Base-by-base conservation (phyloP, 2,329 filamentous ascomycete genomes). In the Aureobasidium sp. region DNA sequence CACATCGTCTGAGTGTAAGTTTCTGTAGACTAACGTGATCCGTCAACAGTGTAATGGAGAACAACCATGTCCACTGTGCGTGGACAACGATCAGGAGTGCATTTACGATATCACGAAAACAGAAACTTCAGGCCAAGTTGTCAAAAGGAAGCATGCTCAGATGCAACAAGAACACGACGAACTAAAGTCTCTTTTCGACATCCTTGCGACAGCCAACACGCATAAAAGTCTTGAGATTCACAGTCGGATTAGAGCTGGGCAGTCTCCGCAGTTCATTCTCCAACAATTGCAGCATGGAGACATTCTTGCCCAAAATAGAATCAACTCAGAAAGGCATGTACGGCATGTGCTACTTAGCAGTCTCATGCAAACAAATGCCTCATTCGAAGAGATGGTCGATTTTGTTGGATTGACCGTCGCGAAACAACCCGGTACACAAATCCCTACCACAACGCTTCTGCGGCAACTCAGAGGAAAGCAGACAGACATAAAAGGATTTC, bases 131-230 rank as follows among this genome's bases (percentile, higher is more conserved):
- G 42, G 37, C 25, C 59, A 64, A 41, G 63, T 63, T 25, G 25
- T 51, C 29, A 66, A 66, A 59, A 55, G 64, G 5, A 65, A 65
- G 30, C 59, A 57, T 25, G 63, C 61, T 16, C 58, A 66, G 32
- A 39, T 65, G 32, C 32, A 59, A 37, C 42, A 63, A 21, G 61
- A 59, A 7, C 62, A 61, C n/a, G 42, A 61, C 14, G 45, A 42
- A 13, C 30, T 66, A 14, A 50, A 34, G 30, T 36, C 59, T 27
- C 48, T 65, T 2, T 59, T 49, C 34, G 9, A 6, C 2, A 21
- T 50, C 9, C 30, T 59, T 32, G 32, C 42, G 10, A 39, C 55
- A 4, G 34, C 44, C 7, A 21, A 42, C 30, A 11, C 2, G 6
- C 42, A 59, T 7, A 42, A 59, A 27, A 50, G 44, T 25, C 39